Conservation (phyloP, 345 rosid genomes). For the Citrus sinensis region DNA sequence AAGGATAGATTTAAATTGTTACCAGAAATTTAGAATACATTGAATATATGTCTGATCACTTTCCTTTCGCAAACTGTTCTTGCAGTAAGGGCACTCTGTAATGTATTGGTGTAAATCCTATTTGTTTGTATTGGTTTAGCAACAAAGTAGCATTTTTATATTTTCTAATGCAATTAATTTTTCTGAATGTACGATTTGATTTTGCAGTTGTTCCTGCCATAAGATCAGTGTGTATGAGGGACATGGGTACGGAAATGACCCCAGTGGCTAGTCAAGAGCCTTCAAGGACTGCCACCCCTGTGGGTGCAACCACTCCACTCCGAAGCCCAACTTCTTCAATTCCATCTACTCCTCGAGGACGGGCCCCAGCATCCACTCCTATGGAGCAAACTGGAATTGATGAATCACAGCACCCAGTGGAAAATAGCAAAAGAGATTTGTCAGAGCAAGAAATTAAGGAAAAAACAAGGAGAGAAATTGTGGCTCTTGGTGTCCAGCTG, state of each 20-base stretch:
- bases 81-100: neutral
- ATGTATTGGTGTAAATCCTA: neutral
- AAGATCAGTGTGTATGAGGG: conserved; percentile 75
- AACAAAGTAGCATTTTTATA: neutral
- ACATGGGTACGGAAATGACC: conserved; percentile 87
- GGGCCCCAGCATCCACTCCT: conserved; percentile 45
- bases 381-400: conserved; percentile 25
- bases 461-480: conserved; percentile 73
- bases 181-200: neutral
- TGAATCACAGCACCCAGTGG: conserved; percentile 19
- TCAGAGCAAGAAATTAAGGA: conserved; percentile 66
- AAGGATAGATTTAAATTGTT: neutral
- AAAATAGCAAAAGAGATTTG: conserved; percentile 34
- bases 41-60: neutral
- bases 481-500: conserved; percentile 71
- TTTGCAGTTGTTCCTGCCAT: conserved; percentile 50
- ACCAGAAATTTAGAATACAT: neutral
- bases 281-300: conserved; percentile 66
- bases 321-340: conserved; percentile 71
- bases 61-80: neutral
- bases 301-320: conserved; percentile 59
- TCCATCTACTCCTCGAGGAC: conserved; percentile 65
- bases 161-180: neutral
- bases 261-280: conserved; percentile 74
- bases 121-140: neutral